A percentile compares a stretch with the other conserved stretches of the same genome.
These are phyloP conservation scores for Aureococcus anophagefferens DNA, from an alignment of 108 stramenopile genomes.

Conservation along the genomic window DNA sequence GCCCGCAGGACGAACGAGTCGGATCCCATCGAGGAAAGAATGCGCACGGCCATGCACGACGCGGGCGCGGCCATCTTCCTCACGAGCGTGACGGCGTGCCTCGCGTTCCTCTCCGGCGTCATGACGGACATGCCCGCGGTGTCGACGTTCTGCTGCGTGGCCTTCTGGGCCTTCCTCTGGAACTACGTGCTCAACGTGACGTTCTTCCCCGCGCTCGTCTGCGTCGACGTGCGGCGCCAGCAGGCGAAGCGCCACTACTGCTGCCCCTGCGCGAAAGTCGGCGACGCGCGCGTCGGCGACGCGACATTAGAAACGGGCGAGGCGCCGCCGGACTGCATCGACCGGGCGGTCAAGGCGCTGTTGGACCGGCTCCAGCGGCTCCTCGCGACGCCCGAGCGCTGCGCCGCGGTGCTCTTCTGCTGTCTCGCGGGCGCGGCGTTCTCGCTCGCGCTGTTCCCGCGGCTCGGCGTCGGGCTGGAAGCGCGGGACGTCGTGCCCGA, in stretches of 20 bases:
- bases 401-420: background rate
- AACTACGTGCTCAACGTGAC: conserved; percentile 4
- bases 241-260: background rate
- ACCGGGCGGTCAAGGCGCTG: no score
- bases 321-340: background rate
- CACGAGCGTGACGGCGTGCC: conserved; percentile 3
- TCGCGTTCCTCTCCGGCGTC: conserved; percentile 6
- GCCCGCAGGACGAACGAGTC: no score
- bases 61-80: conserved; percentile 6
- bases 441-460: background rate
- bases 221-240: background rate
- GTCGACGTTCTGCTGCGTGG: background rate
- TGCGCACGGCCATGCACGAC: background rate
- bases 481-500: conserved; percentile 1
- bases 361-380: no score
- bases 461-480: background rate
- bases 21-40: background rate
- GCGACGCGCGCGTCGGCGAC: background rate
- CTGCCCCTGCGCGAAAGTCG: conserved; percentile 1
- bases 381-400: no score
- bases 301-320: background rate
- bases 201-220: background rate
- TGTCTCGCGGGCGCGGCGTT: background rate
- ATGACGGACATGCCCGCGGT: conserved; percentile 4
- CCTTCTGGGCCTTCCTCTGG: background rate